A percentile compares a stretch with the other conserved stretches of the same genome.
Evolutionary conservation across 768 basidiomycete species (phyloP).

Genomic region (Pilatotrama ljubarskyi): DNA sequence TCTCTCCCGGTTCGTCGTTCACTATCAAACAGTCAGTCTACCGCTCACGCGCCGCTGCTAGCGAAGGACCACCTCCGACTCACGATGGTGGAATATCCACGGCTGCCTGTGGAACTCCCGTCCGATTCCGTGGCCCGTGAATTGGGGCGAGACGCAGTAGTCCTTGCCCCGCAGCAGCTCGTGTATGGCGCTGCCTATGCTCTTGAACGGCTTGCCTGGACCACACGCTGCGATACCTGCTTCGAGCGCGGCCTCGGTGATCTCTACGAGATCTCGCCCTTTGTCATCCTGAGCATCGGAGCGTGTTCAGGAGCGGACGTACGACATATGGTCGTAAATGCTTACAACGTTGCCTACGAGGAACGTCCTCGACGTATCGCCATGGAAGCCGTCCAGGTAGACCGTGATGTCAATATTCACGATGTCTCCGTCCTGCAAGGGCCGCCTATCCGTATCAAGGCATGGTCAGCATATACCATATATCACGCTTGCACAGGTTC

Average conservation of each 20-base stretch:
- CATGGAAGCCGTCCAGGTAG: conserved; percentile 82
- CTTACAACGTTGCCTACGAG: conserved; percentile 75
- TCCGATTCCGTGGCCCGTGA: conserved; percentile 89
- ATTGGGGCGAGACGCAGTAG: conserved; percentile 69
- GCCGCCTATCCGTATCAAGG: conserved; percentile 52
- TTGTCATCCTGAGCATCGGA: conserved; percentile 55
- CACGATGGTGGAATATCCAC: conserved; percentile 80
- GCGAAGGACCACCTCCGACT: conserved; percentile 25
- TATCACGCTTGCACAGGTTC: too few relatives aligned
- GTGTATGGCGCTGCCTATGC: conserved; percentile 73
- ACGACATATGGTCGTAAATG: conserved; percentile 8
- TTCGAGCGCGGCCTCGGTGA: conserved; percentile 64
- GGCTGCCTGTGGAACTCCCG: conserved; percentile 76
- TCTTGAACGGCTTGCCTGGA: conserved; percentile 65
- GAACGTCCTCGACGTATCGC: conserved; percentile 87
- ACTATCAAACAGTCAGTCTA: conserved; percentile 40
- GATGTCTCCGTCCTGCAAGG: conserved; percentile 80
- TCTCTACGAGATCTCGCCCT: conserved; percentile 63
- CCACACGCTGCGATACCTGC: conserved; percentile 75
- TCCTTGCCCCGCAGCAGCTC: conserved; percentile 41
- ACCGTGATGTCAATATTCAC: conserved; percentile 89
- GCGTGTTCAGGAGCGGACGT: not conserved
- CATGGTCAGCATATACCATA: not conserved
- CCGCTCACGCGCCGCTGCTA: not conserved
- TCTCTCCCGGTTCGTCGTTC: conserved; percentile 79